These are phyloP conservation scores for Cenchrus purpureus DNA, from an alignment of 176 grass and related monocot genomes.

Conservation along the genomic window DNA sequence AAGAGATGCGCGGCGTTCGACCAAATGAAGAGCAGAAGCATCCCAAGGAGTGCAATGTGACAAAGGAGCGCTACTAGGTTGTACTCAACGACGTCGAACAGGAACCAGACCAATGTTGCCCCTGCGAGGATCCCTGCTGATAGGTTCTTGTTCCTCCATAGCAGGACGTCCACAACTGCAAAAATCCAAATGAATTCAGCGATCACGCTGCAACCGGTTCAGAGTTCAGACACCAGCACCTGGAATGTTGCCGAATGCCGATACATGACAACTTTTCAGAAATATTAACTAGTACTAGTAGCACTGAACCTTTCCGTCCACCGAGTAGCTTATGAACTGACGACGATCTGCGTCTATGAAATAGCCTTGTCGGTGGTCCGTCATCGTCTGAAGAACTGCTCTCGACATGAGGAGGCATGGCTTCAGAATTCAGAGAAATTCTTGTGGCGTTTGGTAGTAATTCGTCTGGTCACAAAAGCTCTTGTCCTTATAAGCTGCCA, in stretches of 20 bases:
- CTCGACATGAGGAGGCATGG: slow-evolving; percentile 46
- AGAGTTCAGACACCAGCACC: not conserved
- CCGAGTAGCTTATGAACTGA: slow-evolving; percentile 56
- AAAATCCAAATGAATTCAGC: not conserved
- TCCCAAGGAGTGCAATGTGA: slow-evolving; percentile 65
- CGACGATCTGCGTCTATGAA: slow-evolving; percentile 2
- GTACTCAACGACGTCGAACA: slow-evolving; percentile 87
- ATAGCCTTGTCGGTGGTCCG: slow-evolving; percentile 7
- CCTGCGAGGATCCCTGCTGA: slow-evolving; percentile 74
- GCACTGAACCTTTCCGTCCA: slow-evolving; percentile 53
- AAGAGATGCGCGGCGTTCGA: slow-evolving; percentile 57
- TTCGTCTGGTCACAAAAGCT: not conserved
- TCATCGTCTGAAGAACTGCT: slow-evolving; percentile 61
- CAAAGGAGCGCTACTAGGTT: slow-evolving; percentile 74
- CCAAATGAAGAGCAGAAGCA: slow-evolving; percentile 79
- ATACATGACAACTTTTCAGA: not conserved
- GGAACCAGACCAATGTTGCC: slow-evolving; percentile 68
- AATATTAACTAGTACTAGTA: slow-evolving; percentile 6
- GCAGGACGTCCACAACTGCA: slow-evolving; percentile 78
- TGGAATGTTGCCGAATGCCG: slow-evolving; percentile 21
- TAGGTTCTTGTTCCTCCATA: slow-evolving; percentile 76
- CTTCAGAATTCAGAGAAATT: slow-evolving; percentile 15
- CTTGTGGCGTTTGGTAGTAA: slow-evolving; percentile 1
- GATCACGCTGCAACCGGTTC: not conserved
- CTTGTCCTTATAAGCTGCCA: slow-evolving; percentile 42